Evolutionary conservation across 177 flowering plant species (phyloP), one percentile per base, ranked within the genome.

Genomic region (Tripterygium wilfordii): DNA sequence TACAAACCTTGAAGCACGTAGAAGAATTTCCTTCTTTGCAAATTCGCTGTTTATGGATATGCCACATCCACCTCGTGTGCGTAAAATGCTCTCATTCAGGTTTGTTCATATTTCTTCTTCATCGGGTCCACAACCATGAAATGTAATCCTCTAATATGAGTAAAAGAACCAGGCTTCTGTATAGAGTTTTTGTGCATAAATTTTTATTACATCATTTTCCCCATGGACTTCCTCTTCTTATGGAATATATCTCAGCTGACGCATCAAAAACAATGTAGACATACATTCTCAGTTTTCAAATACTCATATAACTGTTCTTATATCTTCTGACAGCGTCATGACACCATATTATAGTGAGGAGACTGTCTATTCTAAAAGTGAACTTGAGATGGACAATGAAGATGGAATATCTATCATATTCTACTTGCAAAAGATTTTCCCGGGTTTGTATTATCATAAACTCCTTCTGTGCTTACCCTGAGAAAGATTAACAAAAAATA

Each of bases 281-380:
- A n/a, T n/a, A n/a, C n/a, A n/a, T n/a, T n/a, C n/a, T n/a, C 30
- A 23, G 4, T 23, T 24, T 7, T 7, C 1, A 23, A 42, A 42
- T 3, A 2, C 23, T 23, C 33, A 7, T 6, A 30, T 7, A 12
- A 23, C 16, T 25, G 4, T 10, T 25, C 7, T 45, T 35, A 24
- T 58, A 53, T 40, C 12, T 3, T 15, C 63, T 62, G 54, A 58
- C 86, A 94, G 99, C 66, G 97, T 94, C 61, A 54, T 90, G 83
- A 94, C 99, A 48, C 99, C 99, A 29, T 90, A 94, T 64, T 94
- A 94, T 44, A 87, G 88, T 56, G 99, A 94, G 63, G 97, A 90
- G 77, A 85, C 95, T 20, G 82, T 94, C 36, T 94, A 75, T 52
- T 87, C 97, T 8, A 87, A 78, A 62, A 57, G 64, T 63, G 99